Evolutionary conservation across 1,284 basidiomycete species (phyloP), one percentile per base, ranked within the genome.

Genomic region (Hortiboletus rubellus): DNA sequence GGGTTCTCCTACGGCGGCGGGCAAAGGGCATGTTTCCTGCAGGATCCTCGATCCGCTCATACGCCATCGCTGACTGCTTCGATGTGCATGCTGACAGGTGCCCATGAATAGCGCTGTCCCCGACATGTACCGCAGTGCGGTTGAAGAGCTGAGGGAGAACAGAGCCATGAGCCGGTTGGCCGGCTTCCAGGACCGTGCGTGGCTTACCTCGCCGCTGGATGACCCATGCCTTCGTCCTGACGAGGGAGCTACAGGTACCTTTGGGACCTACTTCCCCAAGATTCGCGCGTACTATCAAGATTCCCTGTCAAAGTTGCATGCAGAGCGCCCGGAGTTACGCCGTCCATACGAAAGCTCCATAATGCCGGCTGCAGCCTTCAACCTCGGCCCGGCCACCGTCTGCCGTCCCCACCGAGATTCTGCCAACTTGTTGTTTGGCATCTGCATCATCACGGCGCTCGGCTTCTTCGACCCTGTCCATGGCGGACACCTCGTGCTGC

Each of bases 1-100:
- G 63, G 63, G 2, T 43, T 60, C 0, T 65, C 60, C 0, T 62
- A 55, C 22, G 60, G 56, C 0, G 48, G 56, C 0, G 61, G 61
- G 3, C 57, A 63, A 14, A 9, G 0, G 30, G 52, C 34, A 24
- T 17, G 4, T 27, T 27, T 27, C 27, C 27, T 27, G 27, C 27
- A 5, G 27, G 5, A 27, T 5, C 27, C 27, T 27, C 27, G 27
- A 27, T 27, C 27, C 27, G 27, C 27, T 7, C 27, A 27, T 27
- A 5, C 7, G 27, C 22, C 22, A 22, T 22, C 22, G 22, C 22
- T 22, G 22, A 22, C 22, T 22, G 5, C 27, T 27, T 27, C 27
- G 5, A 27, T 27, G 27, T 27, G 5, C 27, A 27, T 6, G 7
- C 9, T 11, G 2, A 27, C 7, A 48, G 55, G 3, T 3, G 3